A percentile compares a stretch with the other conserved stretches of the same genome.
These are phyloP conservation scores for Serendipita sp. DNA, from an alignment of 768 basidiomycete species.

Conservation along the genomic window DNA sequence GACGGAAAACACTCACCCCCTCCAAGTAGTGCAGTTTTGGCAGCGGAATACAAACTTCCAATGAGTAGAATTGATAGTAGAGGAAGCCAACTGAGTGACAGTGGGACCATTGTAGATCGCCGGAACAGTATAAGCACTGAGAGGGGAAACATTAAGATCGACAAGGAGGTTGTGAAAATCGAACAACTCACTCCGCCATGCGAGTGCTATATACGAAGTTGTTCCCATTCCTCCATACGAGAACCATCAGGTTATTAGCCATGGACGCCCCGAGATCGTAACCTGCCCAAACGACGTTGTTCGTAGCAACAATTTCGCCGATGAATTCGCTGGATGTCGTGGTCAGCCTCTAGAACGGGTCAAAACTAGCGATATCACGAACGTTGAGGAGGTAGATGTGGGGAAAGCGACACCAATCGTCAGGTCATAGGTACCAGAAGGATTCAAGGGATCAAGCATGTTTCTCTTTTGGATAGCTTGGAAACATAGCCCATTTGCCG, in stretches of 20 bases:
- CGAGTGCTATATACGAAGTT: constrained; percentile 38
- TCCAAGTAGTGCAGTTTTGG: constrained; percentile 38
- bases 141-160: neutral
- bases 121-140: constrained; percentile 37
- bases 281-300: constrained; percentile 38
- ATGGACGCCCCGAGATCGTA: constrained; percentile 38
- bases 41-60: constrained; percentile 58
- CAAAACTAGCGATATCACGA: neutral
- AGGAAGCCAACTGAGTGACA: constrained; percentile 32
- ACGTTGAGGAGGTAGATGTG: neutral
- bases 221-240: constrained; percentile 46
- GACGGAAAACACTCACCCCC: constrained; percentile 23
- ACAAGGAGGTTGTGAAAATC: neutral
- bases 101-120: constrained; percentile 33
- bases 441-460: neutral
- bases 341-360: neutral
- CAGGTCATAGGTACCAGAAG: neutral
- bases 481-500: neutral
- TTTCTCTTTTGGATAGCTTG: neutral
- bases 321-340: constrained; percentile 34
- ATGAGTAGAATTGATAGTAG: constrained; percentile 40
- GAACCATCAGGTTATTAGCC: constrained; percentile 38
- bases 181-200: constrained; percentile 34
- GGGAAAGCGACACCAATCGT: constrained; percentile 5
- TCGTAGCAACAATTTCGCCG: constrained; percentile 43